Base-by-base conservation (phyloP, 2,329 filamentous ascomycete species). In the Bipolaris oryzae region DNA sequence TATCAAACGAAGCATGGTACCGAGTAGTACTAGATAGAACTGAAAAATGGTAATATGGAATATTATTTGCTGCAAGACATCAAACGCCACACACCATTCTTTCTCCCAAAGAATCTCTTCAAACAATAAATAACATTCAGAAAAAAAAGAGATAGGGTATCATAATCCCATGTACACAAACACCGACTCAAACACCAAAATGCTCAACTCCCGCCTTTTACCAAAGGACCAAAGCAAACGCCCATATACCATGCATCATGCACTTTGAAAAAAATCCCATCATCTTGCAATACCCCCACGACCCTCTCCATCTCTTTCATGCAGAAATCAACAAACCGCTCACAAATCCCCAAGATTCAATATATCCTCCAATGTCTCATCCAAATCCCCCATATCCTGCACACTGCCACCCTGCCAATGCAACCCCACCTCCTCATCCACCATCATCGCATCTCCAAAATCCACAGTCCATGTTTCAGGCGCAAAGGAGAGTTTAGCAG, bases 351-450 rank as follows among this genome's bases (percentile, higher is more conserved):
- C 72, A n/a, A 74, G 51, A 39, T 67, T 68, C 11, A 77, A 57
- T 33, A 72, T 66, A 49, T 76, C 76, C 60, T 80, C 79, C 53
- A 81, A 60, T 10, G 77, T 73, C 15, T 65, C 58, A 56, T 76
- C 68, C 60, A 76, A 43, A 15, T 64, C 64, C 0, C 60, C 58
- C 5, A 70, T 45, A 34, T 76, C 73, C 31, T 65, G 62, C 7
- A 70, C 70, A n/a, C 67, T 69, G 0, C 69, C 75, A 4, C 79
- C 79, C 38, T 71, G 69, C 77, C 79, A 81, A 0, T 65, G 64
- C 53, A 67, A 67, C 10, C 77, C 74, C 35, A 59, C 31, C 3
- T 72, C 44, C 2, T 57, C 72, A 11, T 78, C 76, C n/a, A 57
- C 72, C 67, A 38, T 39, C 48, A 52, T 61, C 13, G 43, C 47